Conservation (phyloP, 805 yeast species). For the Cyberlindnera mycetangii region DNA sequence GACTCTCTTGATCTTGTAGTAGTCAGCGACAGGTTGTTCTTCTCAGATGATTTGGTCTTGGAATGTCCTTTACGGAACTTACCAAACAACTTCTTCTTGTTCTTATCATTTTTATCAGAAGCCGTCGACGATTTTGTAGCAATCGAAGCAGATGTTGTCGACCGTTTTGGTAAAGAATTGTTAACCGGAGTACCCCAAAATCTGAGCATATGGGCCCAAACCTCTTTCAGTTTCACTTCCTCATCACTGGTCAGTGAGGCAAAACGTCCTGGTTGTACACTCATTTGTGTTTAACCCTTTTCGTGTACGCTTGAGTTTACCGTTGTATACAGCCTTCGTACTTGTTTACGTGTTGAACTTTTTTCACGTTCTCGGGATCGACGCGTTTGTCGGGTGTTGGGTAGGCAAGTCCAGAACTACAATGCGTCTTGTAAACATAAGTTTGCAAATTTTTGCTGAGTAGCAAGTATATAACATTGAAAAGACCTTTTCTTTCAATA, state of each 20-base stretch:
- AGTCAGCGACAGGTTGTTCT: slow-evolving; percentile 18
- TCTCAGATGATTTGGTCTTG: slow-evolving; percentile 13
- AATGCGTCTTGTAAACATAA: too few species aligned
- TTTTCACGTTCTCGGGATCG: background rate
- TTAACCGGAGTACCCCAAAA: slow-evolving; percentile 50
- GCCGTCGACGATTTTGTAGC: slow-evolving; percentile 5
- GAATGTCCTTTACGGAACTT: slow-evolving; percentile 22
- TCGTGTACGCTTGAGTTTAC: background rate
- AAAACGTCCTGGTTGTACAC: slow-evolving; percentile 37
- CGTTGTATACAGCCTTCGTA: background rate
- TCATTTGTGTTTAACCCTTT: background rate
- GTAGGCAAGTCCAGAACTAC: too few species aligned
- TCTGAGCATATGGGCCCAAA: slow-evolving; percentile 64
- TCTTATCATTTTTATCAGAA: slow-evolving; percentile 9
- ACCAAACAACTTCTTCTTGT: slow-evolving; percentile 28
- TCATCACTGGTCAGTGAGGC: slow-evolving; percentile 50
- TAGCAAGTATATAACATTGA: too few species aligned
- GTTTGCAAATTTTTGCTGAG: too few species aligned
- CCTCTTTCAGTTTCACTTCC: slow-evolving; percentile 62
- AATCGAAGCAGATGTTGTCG: slow-evolving; percentile 8
- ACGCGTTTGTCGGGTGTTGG: too few species aligned
- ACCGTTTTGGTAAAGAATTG: slow-evolving; percentile 14
- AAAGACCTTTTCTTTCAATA: too few species aligned
- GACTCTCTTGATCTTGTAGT: slow-evolving; percentile 30
- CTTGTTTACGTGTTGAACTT: background rate